Evolutionary conservation across 306 rosid genomes (phyloP), one percentile per base, ranked within the genome.

Genomic region (Malus sylvestris): DNA sequence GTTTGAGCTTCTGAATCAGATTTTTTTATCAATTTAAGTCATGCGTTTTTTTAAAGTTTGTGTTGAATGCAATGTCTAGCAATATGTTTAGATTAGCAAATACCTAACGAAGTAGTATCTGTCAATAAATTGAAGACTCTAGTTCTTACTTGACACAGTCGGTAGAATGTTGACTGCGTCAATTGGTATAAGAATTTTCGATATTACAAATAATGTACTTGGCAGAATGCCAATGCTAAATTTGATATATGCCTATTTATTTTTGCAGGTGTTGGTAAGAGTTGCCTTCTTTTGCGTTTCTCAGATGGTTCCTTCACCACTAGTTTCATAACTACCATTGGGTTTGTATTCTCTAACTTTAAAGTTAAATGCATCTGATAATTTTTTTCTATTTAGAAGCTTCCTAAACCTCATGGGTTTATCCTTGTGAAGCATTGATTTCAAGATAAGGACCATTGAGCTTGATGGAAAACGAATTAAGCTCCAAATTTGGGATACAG

Each of bases 401-500:
- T 72, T 78, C 46, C n/a, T 81, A 68, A 63, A 75, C 67, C 66
- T 76, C 70, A 68, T 83, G 61, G 30, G 53, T 38, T 75, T 74
- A 83, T 86, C 70, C 57, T 67, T 70, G n/a, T 86, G 90, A 84
- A 95, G 98, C 20, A 95, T 95, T 84, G 98, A 95, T 81, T 95
- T 89, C 80, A 95, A 92, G 83, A 92, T 90, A 68, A 92, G 97
- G 78, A 87, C 96, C 88, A 95, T 95, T 82, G 97, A 92, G 81
- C 88, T 90, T 79, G 97, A 95, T 90, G 96, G 92, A 58, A 95
- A 95, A 80, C 89, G 93, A 71, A 87, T 95, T 78, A 95, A 90
- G 84, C 93, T 95, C 68, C 98, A 95, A 88, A 90, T 95, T 68
- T 95, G 98, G 98, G 98, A 95, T 73, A 95, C 98, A 20, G 98